Evolutionary conservation across 1,139 yeast species (phyloP).

Genomic region (Debaryomyces psychrophilus): DNA sequence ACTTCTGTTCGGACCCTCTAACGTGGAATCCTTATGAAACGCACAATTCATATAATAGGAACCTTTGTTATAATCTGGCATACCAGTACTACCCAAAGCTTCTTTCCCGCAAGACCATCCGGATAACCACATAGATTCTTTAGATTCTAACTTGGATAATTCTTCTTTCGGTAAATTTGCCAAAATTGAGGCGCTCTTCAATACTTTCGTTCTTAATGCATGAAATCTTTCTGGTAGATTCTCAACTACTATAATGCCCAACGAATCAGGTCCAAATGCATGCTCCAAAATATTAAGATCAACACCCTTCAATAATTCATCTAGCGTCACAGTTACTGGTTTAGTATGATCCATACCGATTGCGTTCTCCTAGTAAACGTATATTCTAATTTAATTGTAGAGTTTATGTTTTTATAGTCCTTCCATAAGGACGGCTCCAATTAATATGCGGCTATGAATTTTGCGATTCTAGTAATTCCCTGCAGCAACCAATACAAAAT

Average conservation of each 20-base stretch:
- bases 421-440: not conserved
- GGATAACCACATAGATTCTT: conserved; percentile 53
- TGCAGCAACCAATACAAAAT: too few relatives aligned
- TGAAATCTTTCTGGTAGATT: conserved; percentile 44
- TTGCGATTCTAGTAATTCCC: not conserved
- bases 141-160: conserved; percentile 45
- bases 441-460: not conserved
- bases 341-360: not conserved
- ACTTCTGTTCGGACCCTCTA: conserved; percentile 50
- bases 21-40: conserved; percentile 45
- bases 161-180: conserved; percentile 43
- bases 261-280: conserved; percentile 62
- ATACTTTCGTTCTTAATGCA: conserved; percentile 45
- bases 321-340: conserved; percentile 38
- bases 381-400: not conserved
- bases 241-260: conserved; percentile 55
- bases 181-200: conserved; percentile 48
- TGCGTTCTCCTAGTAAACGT: not conserved
- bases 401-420: not conserved
- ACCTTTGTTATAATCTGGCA: conserved; percentile 58
- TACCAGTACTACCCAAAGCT: conserved; percentile 37
- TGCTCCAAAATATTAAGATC: conserved; percentile 33
- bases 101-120: conserved; percentile 75
- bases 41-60: conserved; percentile 65
- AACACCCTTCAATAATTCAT: conserved; percentile 38